phyloP scores from a whole-genome alignment of 768 basidiomycete species.

The Boletus tomentosulus region DNA sequence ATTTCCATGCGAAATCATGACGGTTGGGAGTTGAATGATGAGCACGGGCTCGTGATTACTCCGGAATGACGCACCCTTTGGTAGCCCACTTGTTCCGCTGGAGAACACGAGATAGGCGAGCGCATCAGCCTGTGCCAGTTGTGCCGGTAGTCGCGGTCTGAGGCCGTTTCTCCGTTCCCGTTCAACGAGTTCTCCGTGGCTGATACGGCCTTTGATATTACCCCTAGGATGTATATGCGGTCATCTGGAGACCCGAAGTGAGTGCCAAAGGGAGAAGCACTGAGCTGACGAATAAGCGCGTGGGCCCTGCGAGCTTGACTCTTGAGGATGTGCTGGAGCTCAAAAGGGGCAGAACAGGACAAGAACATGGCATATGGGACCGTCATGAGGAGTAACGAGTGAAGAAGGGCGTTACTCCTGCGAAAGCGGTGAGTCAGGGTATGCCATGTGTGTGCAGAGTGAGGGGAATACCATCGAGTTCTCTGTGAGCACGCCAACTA shows the following conservation, averaged over 20 bases:
- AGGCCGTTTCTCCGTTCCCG: too few relatives aligned
- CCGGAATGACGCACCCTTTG: constrained; percentile 49
- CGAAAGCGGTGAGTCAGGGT: neutral
- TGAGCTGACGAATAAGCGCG: constrained; percentile 52
- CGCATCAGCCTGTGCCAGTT: constrained; percentile 46
- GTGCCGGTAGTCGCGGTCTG: constrained; percentile 35
- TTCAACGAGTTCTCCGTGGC: constrained; percentile 40
- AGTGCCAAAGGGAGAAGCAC: constrained; percentile 39
- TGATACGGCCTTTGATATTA: too few relatives aligned
- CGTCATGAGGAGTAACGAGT: constrained; percentile 44
- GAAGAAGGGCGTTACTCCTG: constrained; percentile 63
- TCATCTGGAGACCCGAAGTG: constrained; percentile 34
- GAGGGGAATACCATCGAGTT: constrained; percentile 53
- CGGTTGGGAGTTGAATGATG: neutral
- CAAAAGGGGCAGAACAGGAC: constrained; percentile 51
- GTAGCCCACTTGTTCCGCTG: constrained; percentile 72
- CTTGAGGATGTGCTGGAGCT: constrained; percentile 49
- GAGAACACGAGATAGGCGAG: constrained; percentile 72
- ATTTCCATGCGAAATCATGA: too few relatives aligned
- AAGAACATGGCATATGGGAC: constrained; percentile 54
- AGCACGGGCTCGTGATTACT: neutral
- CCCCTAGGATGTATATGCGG: too few relatives aligned
- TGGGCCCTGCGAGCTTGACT: constrained; percentile 45
- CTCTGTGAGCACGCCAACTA: constrained; percentile 66
- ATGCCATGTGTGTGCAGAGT: neutral